Evolutionary conservation across 73 alveolate species (phyloP), one percentile per base, ranked within the genome.

Genomic region (Paramecium biaurelia): DNA sequence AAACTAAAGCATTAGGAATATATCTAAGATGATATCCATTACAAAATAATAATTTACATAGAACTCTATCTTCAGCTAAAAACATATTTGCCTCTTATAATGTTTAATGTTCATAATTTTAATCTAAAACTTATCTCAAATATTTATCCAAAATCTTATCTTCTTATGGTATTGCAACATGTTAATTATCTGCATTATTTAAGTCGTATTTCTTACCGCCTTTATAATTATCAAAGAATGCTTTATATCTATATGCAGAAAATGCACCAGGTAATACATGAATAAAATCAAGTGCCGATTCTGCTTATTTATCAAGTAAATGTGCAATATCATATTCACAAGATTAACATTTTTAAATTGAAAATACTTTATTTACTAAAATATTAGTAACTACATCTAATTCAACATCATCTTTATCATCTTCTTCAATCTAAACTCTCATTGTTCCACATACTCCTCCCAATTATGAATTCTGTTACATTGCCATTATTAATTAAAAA

Each of bases 21-120:
- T 85, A 95, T 53, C 92, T 94, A 9, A 93, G 35, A 21, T 82
- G 34, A 24, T 68, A 63, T 70, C 86, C 86, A 41, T 70, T 41
- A 35, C 86, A 37, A 38, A 30, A 67, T 9, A 59, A 11, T 2
- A 37, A 8, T 4, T 59, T 63, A 21, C 96, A 92, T 45, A 95
- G 68, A 32, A 72, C 93, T 84, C 98, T 85, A 42, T 95, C 97
- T 86, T 94, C 98, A 11, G 98, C 98, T 20, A 94, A 76, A 74
- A 70, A 95, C 93, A 92, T 92, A 41, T 95, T 95, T 0, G 87
- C 85, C n/a, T 89, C 94, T 70, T 68, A 12, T 30, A 89, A 32
- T 0, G 94, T 70, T 23, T 70, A 9, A 15, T 49, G 56, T 70
- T 70, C 43, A 45, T 70, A 89, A 30, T 89, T 89, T 70, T 67